Evolutionary conservation across 495 filamentous ascomycete species (phyloP), one percentile per base, ranked within the genome.

Genomic region (Friedmanniomyces simplex): DNA sequence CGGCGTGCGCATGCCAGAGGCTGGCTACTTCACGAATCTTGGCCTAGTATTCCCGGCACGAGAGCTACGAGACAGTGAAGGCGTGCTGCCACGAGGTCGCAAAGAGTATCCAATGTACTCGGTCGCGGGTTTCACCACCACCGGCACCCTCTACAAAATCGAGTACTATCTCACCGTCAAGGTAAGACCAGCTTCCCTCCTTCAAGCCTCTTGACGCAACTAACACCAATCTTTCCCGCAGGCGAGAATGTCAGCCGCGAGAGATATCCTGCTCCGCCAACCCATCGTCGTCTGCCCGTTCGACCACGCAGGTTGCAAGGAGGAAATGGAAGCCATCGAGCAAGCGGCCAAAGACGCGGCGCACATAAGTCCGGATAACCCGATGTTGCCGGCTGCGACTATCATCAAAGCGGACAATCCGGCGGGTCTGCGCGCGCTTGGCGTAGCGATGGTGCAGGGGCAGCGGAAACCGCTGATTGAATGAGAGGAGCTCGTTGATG

Each of bases 311-410:
- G 88, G 85, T 13, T 97, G 93, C 74, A 95, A 94, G 67, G 90
- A 95, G 63, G 94, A 98, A 73, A 95, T 98, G 87, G 89, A 95
- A 66, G 89, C 89, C 8, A 97, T 97, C 59, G 89, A 96, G 65
- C 86, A 93, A 70, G 88, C 94, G 0, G 93, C 93, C 1, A 89
- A 89, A 68, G 91, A 97, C 57, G 91, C 93, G 6, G 83, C 86
- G 22, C 82, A 86, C 57, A 82, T 98, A 46, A 87, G 88, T 63
- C 83, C 84, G 0, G 87, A 91, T 49, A 96, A 95, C 58, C 93
- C 90, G 0, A 86, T 89, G 81, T 70, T 96, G 12, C 90, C 93
- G 1, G 81, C 90, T 6, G 82, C 82, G 50, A 81, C 79, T 18
- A 96, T 98, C 58, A 81, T 96, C 45, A 78, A 84, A 32, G 82